Evolutionary conservation across 768 basidiomycete species (phyloP).

Genomic region (Boletellus emodensis): DNA sequence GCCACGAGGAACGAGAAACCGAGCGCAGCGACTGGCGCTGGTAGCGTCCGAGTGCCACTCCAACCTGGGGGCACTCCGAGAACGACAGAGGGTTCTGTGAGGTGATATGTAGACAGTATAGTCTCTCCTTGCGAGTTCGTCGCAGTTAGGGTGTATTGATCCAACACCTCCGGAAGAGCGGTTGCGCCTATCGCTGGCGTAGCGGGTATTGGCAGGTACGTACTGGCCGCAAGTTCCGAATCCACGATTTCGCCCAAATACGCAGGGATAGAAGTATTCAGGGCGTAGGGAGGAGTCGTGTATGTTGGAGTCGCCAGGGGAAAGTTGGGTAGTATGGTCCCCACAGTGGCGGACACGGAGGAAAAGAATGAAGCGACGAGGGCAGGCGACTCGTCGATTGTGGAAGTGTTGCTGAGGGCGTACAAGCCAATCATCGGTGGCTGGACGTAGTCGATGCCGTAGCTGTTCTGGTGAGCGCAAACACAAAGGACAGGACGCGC

Average conservation of each 20-base stretch:
- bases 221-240: constrained; percentile 66
- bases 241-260: constrained; percentile 51
- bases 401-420: constrained; percentile 46
- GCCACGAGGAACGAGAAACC: constrained; percentile 9
- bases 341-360: constrained; percentile 57
- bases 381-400: constrained; percentile 38
- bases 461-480: constrained; percentile 38
- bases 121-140: constrained; percentile 55
- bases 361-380: constrained; percentile 51
- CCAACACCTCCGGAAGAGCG: constrained; percentile 53
- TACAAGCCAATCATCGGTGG: constrained; percentile 79
- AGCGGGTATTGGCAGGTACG: constrained; percentile 59
- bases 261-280: constrained; percentile 64
- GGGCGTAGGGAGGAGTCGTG: constrained; percentile 59
- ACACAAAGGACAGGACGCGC: not conserved
- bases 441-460: constrained; percentile 70
- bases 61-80: constrained; percentile 67
- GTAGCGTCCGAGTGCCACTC: constrained; percentile 25
- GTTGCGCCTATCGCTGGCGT: constrained; percentile 42
- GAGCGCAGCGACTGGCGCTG: constrained; percentile 10
- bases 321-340: constrained; percentile 70
- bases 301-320: constrained; percentile 61
- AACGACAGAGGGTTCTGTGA: constrained; percentile 42
- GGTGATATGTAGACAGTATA: constrained; percentile 51
- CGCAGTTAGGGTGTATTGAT: constrained; percentile 50